Evolutionary conservation across 495 filamentous ascomycete genomes (phyloP).

Genomic region (Margaritispora aquatica): DNA sequence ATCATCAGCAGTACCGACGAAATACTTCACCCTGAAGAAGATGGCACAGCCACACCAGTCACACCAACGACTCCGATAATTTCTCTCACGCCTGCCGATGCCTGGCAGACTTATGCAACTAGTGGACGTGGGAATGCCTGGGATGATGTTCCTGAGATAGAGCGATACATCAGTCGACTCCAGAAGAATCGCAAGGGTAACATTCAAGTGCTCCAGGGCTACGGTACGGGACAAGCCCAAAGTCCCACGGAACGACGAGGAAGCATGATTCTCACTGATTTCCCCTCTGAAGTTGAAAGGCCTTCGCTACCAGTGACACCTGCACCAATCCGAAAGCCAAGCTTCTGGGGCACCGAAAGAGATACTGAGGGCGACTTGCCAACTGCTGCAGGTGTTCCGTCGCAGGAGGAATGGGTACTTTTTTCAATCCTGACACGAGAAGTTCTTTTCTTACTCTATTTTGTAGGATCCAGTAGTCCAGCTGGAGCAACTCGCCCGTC

Average conservation of each 20-base stretch:
- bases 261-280: constrained; percentile 71
- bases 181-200: constrained; percentile 56
- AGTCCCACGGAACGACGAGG: constrained; percentile 33
- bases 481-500: constrained; percentile 61
- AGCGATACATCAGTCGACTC: constrained; percentile 67
- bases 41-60: constrained; percentile 24
- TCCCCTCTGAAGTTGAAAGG: constrained; percentile 75
- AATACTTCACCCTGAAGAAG: constrained; percentile 7
- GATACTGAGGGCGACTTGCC: constrained; percentile 55
- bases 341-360: constrained; percentile 45
- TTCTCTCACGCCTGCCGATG: constrained; percentile 36
- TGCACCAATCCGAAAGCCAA: constrained; percentile 58
- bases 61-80: constrained; percentile 42
- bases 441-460: constrained; percentile 26
- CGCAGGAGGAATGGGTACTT: constrained; percentile 81
- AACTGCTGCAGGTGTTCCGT: constrained; percentile 70
- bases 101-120: constrained; percentile 62
- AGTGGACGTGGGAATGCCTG: constrained; percentile 76
- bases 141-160: constrained; percentile 80
- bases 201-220: constrained; percentile 47
- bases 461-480: constrained; percentile 62
- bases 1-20: constrained; percentile 11
- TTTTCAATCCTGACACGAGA: constrained; percentile 43
- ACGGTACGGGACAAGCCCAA: constrained; percentile 24
- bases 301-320: constrained; percentile 90